phyloP scores from a whole-genome alignment of 2,329 filamentous ascomycete genomes.

The Raffaelea arxii region DNA sequence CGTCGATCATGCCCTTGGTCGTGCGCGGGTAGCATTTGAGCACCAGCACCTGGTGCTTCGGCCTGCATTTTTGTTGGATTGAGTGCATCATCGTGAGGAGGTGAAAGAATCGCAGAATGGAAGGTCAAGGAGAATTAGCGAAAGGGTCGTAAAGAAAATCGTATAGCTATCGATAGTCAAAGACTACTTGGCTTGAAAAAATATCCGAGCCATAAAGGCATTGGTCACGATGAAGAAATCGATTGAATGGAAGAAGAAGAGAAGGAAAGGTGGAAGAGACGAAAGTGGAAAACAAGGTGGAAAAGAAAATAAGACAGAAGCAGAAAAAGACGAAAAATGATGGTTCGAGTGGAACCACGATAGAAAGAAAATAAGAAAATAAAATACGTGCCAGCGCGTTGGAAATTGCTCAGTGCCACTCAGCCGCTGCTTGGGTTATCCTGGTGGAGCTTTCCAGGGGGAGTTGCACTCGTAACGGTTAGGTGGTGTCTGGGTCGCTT shows the following conservation, averaged over 20 bases:
- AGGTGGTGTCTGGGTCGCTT: too few relatives aligned
- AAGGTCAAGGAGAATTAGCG: background rate
- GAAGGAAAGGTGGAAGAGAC: background rate
- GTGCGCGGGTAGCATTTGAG: constrained; percentile 94
- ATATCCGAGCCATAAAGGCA: background rate
- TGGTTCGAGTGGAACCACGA: too few relatives aligned
- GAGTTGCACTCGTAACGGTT: too few relatives aligned
- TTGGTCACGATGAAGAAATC: too few relatives aligned
- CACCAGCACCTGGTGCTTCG: constrained; percentile 93
- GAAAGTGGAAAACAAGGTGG: background rate
- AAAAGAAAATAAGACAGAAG: background rate
- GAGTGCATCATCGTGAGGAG: constrained; percentile 42
- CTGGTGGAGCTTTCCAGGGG: too few relatives aligned
- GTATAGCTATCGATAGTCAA: too few relatives aligned
- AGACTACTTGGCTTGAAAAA: background rate
- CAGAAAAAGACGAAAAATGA: too few relatives aligned
- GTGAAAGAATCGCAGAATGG: background rate
- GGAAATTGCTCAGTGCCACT: too few relatives aligned
- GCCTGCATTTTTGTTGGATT: constrained; percentile 62
- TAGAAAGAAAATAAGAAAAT: background rate
- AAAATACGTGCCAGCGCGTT: too few relatives aligned
- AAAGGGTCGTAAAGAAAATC: background rate
- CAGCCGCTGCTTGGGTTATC: too few relatives aligned
- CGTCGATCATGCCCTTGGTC: constrained; percentile 82
- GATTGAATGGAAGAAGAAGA: background rate